Conservation (phyloP, 2,329 filamentous ascomycete genomes). For the Tolypocladium cylindrosporum region DNA sequence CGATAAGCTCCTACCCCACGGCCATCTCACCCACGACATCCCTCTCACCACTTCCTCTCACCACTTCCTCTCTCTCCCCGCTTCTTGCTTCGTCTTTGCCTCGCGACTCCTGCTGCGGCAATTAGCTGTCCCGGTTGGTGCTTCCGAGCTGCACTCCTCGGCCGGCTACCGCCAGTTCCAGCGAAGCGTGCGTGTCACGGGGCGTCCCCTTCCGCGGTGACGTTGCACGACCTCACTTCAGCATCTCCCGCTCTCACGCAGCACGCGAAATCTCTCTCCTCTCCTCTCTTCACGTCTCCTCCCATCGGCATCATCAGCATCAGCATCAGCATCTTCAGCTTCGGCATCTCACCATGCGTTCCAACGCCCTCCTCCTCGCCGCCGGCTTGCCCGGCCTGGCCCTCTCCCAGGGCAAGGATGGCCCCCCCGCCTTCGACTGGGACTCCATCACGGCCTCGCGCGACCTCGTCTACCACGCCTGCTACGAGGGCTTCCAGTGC, state of each 20-base stretch:
- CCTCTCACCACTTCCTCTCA: too few species aligned
- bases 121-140: too few species aligned
- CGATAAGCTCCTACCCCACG: too few species aligned
- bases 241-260: not conserved
- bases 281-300: not conserved
- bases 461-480: constrained; percentile 27
- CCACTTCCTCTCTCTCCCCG: too few species aligned
- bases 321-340: not conserved
- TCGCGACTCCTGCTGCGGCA: too few species aligned
- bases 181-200: too few species aligned
- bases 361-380: not conserved
- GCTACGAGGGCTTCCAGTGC: constrained; percentile 28
- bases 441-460: constrained; percentile 19
- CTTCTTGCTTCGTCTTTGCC: too few species aligned
- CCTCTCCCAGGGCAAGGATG: not conserved
- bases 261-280: not conserved
- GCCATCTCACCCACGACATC: too few species aligned
- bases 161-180: too few species aligned
- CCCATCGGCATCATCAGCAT: not conserved
- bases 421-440: constrained; percentile 24
- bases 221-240: not conserved
- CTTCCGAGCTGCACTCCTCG: too few species aligned
- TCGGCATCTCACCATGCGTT: not conserved
- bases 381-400: not conserved
- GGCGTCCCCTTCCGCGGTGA: not conserved